Conservation (phyloP, 352 stramenopile genomes). For the Pelagophyceae sp. region DNA sequence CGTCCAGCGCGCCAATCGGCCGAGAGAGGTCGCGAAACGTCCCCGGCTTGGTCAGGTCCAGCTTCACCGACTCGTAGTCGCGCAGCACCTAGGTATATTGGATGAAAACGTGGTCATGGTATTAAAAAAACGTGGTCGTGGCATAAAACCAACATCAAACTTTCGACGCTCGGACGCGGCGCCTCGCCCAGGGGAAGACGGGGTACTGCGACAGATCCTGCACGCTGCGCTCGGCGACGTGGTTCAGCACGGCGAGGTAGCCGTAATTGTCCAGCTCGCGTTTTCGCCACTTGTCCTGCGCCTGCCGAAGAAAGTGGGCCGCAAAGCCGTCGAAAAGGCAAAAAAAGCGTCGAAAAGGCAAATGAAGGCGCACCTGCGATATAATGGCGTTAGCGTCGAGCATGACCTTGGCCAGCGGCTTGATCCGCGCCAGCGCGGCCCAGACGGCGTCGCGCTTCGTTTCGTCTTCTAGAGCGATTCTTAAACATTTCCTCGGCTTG, state of each 20-base stretch:
- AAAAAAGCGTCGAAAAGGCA: too few species aligned
- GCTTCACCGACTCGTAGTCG: slow-evolving; percentile 56
- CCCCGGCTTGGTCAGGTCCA: slow-evolving; percentile 51
- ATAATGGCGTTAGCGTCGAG: too few species aligned
- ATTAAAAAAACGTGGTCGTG: too few species aligned
- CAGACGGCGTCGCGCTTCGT: neutral
- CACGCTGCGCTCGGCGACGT: slow-evolving; percentile 68
- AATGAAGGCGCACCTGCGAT: too few species aligned
- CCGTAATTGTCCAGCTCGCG: slow-evolving; percentile 70
- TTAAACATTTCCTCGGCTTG: too few species aligned
- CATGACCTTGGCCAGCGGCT: neutral
- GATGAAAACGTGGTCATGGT: too few species aligned
- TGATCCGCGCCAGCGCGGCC: neutral
- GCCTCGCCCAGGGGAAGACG: slow-evolving; percentile 79
- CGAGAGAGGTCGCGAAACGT: slow-evolving; percentile 76
- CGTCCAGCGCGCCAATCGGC: slow-evolving; percentile 67
- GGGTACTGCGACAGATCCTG: slow-evolving; percentile 81
- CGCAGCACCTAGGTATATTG: too few species aligned
- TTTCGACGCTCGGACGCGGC: too few species aligned
- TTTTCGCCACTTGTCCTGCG: neutral
- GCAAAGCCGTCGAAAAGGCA: neutral
- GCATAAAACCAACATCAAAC: too few species aligned
- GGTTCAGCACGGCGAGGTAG: slow-evolving; percentile 83
- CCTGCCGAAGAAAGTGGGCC: neutral
- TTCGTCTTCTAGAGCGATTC: slow-evolving; percentile 39